Evolutionary conservation across 768 basidiomycete species (phyloP), one percentile per base, ranked within the genome.

Genomic region (Leucosporidium yakuticum): DNA sequence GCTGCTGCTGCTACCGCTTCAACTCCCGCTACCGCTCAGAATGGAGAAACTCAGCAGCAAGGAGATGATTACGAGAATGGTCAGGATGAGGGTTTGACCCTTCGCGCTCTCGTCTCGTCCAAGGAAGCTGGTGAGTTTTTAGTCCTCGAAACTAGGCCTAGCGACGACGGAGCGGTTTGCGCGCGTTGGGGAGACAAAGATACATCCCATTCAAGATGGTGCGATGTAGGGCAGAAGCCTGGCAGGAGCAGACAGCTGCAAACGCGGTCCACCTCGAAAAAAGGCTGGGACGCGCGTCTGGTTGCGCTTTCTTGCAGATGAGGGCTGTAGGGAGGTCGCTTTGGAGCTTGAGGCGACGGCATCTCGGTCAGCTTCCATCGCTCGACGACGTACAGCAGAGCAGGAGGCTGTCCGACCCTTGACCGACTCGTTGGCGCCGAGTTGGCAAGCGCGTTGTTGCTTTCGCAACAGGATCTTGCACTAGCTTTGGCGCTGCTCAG

Each of bases 51-150:
- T 36, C 70, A 1, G 65, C 68, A 64, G 67, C 72, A 62, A 63
- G 82, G 84, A 60, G 73, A 71, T 55, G 83, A 85, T 50, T 63
- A 12, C 23, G 62, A 65, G 60, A 61, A 32, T 17, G 54, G 62
- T 49, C 58, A 67, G 23, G 63, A 68, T 74, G 90, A 91, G 75
- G 83, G 85, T 27, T 83, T 98, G 74, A 93, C 91, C 76, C 86
- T 98, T 60, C 89, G 95, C 74, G 90, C 94, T 51, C 88, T 98
- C 76, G 94, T 98, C 76, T 90, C 87, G 79, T 95, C 92, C 73
- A 96, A 95, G 82, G 71, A 72, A 60, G 71, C 71, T 32, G 71
- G 70, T 68, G 31, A 50, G 69, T 62, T 29, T 15, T 29, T 56
- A 23, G n/a, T 8, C 8, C 39, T 15, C 17, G 8, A 44, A 44